phyloP scores from a whole-genome alignment of 140 eudicot genomes.

The Erigeron philadelphicus region DNA sequence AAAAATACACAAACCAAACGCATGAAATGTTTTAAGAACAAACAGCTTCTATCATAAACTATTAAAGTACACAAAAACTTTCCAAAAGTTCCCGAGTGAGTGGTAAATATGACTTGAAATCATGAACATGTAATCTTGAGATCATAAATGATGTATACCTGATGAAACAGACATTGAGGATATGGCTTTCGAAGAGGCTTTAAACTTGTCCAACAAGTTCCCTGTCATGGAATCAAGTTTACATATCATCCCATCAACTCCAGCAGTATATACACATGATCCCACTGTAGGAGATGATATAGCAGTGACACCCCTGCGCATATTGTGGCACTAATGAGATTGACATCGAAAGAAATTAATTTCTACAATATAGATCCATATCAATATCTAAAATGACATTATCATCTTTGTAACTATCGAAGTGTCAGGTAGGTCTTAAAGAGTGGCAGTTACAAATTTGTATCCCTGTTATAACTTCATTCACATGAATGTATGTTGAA shows the following conservation, averaged over 20 bases:
- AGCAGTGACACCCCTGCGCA: constrained; percentile 85
- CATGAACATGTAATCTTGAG: background rate
- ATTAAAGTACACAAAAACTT: background rate
- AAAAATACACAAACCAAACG: background rate
- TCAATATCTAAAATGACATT: background rate
- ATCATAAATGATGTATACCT: constrained; percentile 33
- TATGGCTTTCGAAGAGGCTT: constrained; percentile 71
- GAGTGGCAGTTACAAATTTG: background rate
- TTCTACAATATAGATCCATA: constrained; percentile 6
- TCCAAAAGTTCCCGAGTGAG: background rate
- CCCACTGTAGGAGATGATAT: constrained; percentile 57
- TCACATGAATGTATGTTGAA: background rate
- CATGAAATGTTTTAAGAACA: background rate
- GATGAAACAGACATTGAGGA: constrained; percentile 73
- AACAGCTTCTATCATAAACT: background rate
- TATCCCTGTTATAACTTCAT: constrained; percentile 1
- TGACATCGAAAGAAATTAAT: constrained; percentile 7
- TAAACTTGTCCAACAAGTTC: constrained; percentile 63
- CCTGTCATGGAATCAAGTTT: constrained; percentile 74
- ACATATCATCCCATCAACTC: constrained; percentile 89
- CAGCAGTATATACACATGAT: constrained; percentile 68
- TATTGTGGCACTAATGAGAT: constrained; percentile 7
- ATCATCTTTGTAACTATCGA: background rate
- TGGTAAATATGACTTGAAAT: constrained; percentile 1
- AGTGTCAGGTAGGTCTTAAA: background rate